These are phyloP conservation scores for Naganishia sp. DNA, from an alignment of 1,284 basidiomycete species.

Conservation along the genomic window DNA sequence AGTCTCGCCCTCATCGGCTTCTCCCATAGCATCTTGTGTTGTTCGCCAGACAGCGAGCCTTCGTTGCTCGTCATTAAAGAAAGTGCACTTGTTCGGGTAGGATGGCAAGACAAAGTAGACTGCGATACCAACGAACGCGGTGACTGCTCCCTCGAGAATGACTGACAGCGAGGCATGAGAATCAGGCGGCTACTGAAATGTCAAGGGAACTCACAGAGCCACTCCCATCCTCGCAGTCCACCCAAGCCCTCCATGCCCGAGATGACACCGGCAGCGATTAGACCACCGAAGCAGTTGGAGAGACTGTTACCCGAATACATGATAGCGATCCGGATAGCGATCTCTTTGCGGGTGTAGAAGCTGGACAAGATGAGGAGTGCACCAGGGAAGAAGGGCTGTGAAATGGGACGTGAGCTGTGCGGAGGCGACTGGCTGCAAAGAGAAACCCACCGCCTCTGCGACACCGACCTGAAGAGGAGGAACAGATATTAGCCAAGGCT, in stretches of 20 bases:
- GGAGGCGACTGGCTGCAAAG: no score
- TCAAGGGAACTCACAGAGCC: slow-evolving; percentile 37
- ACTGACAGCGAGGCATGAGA: background rate
- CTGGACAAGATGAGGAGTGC: slow-evolving; percentile 48
- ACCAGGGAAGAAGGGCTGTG: slow-evolving; percentile 44
- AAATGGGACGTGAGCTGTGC: background rate
- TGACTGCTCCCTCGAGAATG: slow-evolving; percentile 24
- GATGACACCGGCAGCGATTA: slow-evolving; percentile 45
- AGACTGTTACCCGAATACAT: slow-evolving; percentile 44
- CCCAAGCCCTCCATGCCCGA: slow-evolving; percentile 41
- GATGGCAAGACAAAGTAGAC: slow-evolving; percentile 27
- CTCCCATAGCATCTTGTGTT: slow-evolving; percentile 30
- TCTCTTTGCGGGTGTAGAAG: slow-evolving; percentile 50
- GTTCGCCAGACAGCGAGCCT: slow-evolving; percentile 26
- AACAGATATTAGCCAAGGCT: slow-evolving; percentile 33
- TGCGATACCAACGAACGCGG: slow-evolving; percentile 25
- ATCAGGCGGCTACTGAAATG: no score
- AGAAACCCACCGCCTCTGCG: slow-evolving; percentile 14
- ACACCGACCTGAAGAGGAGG: slow-evolving; percentile 19
- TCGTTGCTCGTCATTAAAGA: slow-evolving; percentile 28
- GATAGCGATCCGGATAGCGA: slow-evolving; percentile 47
- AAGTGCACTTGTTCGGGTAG: slow-evolving; percentile 28
- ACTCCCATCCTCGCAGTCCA: slow-evolving; percentile 47
- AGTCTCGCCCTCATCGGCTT: slow-evolving; percentile 28
- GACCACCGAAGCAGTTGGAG: slow-evolving; percentile 45